Evolutionary conservation across 2,329 filamentous ascomycete species (phyloP).

Genomic region (Pseudogymnoascus sp.): DNA sequence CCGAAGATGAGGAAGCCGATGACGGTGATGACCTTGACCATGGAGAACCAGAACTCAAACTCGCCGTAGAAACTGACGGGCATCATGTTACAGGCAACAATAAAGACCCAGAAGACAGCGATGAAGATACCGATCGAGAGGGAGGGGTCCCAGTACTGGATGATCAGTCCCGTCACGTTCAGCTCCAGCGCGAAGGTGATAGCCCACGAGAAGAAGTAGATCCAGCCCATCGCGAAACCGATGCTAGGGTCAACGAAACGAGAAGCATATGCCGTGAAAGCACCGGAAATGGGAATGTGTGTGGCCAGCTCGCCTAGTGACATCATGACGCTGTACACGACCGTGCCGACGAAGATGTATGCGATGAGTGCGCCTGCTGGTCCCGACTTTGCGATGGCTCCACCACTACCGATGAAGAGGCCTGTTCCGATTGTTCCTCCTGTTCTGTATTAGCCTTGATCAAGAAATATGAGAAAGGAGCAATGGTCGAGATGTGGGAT

Average conservation of each 20-base stretch:
- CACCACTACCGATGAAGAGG: conserved; percentile 63
- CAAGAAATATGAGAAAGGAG: background rate
- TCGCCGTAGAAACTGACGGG: conserved; percentile 70
- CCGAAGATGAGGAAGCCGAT: conserved; percentile 70
- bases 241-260: conserved; percentile 68
- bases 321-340: conserved; percentile 72
- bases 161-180: conserved; percentile 65
- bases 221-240: conserved; percentile 75
- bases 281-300: conserved; percentile 69
- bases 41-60: conserved; percentile 72
- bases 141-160: conserved; percentile 63
- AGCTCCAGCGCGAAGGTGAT: conserved; percentile 69
- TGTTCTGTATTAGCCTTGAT: conserved; percentile 20
- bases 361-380: conserved; percentile 62
- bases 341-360: conserved; percentile 62
- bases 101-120: conserved; percentile 64
- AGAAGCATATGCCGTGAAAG: conserved; percentile 69
- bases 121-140: conserved; percentile 68
- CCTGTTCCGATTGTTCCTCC: conserved; percentile 66
- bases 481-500: background rate
- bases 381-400: conserved; percentile 55
- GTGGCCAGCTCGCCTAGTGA: conserved; percentile 68
- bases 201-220: conserved; percentile 76
- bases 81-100: conserved; percentile 63
- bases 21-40: conserved; percentile 70